Percentiles rank a stretch among this genome's conserved stretches.
phyloP scores from a whole-genome alignment of 352 stramenopile genomes.

The Saprolegnia parasitica region DNA sequence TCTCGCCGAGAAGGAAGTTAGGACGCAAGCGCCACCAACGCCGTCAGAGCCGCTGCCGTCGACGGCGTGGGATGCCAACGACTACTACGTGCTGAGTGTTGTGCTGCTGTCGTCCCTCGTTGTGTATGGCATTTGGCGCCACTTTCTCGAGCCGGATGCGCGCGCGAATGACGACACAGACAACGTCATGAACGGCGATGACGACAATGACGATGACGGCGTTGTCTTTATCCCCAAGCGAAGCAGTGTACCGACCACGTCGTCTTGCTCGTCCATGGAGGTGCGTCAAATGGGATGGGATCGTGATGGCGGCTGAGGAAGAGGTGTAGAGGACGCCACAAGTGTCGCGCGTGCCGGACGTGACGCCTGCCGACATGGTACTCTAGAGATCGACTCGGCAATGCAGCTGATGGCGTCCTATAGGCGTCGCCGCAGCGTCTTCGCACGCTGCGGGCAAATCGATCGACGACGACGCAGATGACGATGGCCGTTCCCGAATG shows the following conservation, averaged over 20 bases:
- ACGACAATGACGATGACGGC: conserved; percentile 1
- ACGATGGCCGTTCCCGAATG: background rate
- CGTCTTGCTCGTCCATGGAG: background rate
- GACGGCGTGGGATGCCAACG: background rate
- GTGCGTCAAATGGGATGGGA: background rate
- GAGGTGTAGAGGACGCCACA: background rate
- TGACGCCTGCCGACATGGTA: background rate
- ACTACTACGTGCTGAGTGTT: background rate
- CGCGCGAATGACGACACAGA: background rate
- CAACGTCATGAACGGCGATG: background rate
- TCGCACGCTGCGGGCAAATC: background rate
- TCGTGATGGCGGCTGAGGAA: background rate
- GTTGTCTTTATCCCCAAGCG: conserved; percentile 2
- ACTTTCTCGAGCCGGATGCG: background rate
- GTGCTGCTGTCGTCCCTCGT: background rate
- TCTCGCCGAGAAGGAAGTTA: background rate
- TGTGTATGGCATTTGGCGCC: background rate
- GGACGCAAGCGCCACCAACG: background rate
- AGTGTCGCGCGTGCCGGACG: background rate
- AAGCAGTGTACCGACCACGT: background rate
- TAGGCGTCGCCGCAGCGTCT: background rate
- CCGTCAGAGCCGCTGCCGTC: background rate
- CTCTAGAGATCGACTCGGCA: background rate
- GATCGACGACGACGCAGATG: background rate
- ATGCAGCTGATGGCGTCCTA: background rate